A percentile compares a stretch with the other conserved stretches of the same genome.
phyloP scores from a whole-genome alignment of 2,329 filamentous ascomycete genomes.

The Aspergillus fijiensis region DNA sequence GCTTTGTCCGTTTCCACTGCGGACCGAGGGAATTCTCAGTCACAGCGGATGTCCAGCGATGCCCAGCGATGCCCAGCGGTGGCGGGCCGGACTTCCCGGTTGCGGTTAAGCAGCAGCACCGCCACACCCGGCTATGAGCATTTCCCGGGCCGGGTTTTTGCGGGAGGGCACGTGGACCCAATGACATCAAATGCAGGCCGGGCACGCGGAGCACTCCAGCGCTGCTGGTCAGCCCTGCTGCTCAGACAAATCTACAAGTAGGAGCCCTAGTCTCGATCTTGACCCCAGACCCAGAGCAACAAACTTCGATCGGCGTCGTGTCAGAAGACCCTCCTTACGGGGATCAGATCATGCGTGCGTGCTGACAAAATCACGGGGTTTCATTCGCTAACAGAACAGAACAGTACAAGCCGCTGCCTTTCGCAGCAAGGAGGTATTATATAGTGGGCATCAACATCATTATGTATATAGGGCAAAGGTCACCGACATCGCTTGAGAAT shows the following conservation, averaged over 20 bases:
- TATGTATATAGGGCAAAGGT: neutral
- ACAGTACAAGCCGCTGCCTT: slow-evolving; percentile 9
- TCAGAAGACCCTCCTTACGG: neutral
- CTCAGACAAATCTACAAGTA: no score
- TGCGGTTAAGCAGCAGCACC: slow-evolving; percentile 14
- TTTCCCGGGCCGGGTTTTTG: slow-evolving; percentile 23
- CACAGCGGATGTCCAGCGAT: no score
- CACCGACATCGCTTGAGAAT: neutral
- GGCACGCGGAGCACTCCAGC: neutral
- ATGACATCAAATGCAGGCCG: neutral
- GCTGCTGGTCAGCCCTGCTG: no score
- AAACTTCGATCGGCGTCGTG: neutral
- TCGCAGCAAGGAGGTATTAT: neutral
- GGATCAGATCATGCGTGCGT: neutral
- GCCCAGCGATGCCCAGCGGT: neutral
- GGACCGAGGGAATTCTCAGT: no score
- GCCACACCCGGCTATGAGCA: slow-evolving; percentile 25
- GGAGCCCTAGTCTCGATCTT: no score
- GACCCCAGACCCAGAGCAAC: neutral
- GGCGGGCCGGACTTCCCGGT: slow-evolving; percentile 11
- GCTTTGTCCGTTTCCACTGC: neutral
- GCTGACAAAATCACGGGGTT: neutral
- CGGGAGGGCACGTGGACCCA: slow-evolving; percentile 13
- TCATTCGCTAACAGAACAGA: slow-evolving; percentile 11
- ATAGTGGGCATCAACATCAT: slow-evolving; percentile 6